Evolutionary conservation across 345 rosid genomes (phyloP).

Genomic region (Combretum micranthum): DNA sequence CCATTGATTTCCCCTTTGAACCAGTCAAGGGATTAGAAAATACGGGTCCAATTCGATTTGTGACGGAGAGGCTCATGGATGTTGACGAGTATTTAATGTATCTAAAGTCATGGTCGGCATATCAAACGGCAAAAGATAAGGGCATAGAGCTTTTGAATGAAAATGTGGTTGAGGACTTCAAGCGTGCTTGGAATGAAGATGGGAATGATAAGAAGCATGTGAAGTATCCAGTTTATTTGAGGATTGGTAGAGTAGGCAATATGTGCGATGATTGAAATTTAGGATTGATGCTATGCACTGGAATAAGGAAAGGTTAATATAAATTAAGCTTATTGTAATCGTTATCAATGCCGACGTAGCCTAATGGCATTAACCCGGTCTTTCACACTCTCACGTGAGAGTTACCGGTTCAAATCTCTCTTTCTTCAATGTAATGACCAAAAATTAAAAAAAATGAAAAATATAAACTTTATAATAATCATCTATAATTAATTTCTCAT

Average conservation of each 20-base stretch:
- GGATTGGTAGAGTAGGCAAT: constrained; percentile 56
- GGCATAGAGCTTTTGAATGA: constrained; percentile 53
- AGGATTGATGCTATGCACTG: no score
- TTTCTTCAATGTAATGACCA: no score
- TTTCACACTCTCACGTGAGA: no score
- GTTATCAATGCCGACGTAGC: no score
- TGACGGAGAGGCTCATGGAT: constrained; percentile 44
- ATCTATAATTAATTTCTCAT: no score
- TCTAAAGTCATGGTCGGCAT: constrained; percentile 59
- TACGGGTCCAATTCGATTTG: constrained; percentile 54
- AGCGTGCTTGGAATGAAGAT: constrained; percentile 48
- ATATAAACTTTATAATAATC: no score
- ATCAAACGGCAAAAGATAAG: constrained; percentile 57
- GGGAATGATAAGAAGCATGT: constrained; percentile 29
- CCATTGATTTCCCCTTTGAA: constrained; percentile 67
- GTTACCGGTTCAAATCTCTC: no score
- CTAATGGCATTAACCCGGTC: no score
- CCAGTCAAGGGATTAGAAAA: constrained; percentile 33
- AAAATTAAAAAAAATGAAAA: no score
- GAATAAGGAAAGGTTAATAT: no score
- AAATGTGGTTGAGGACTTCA: constrained; percentile 31
- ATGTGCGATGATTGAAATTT: neutral
- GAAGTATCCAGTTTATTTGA: constrained; percentile 49
- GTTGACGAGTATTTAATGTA: constrained; percentile 47
- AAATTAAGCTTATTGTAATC: no score